phyloP scores from a whole-genome alignment of 78 protist genomes.

The Dictyostelium firmibasis region DNA sequence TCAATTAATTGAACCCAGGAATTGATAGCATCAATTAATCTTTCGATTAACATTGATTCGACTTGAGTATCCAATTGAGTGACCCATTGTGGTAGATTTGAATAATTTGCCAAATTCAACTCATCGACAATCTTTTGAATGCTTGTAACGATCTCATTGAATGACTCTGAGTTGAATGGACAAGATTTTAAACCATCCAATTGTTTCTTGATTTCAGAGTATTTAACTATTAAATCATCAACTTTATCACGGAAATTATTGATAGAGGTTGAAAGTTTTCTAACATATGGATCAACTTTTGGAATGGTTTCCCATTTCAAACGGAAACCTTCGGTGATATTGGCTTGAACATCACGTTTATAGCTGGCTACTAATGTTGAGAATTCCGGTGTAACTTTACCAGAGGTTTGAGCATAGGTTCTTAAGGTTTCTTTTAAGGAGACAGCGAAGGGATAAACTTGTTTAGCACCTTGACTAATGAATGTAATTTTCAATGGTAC shows the following conservation, averaged over 20 bases:
- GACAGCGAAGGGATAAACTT: conserved; percentile 88
- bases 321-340: conserved; percentile 83
- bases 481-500: conserved; percentile 73
- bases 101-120: conserved; percentile 77
- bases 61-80: conserved; percentile 59
- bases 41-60: conserved; percentile 62
- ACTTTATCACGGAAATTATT: conserved; percentile 79
- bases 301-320: conserved; percentile 71
- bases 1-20: conserved; percentile 82
- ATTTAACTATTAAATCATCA: conserved; percentile 39
- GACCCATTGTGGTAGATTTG: conserved; percentile 90
- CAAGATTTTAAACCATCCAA: conserved; percentile 14
- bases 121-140: conserved; percentile 90
- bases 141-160: conserved; percentile 9
- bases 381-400: conserved; percentile 28
- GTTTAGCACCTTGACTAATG: conserved; percentile 72
- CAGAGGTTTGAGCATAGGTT: conserved; percentile 79
- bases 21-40: conserved; percentile 74
- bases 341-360: conserved; percentile 71
- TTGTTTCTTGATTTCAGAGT: conserved; percentile 9
- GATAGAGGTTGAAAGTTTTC: conserved; percentile 58
- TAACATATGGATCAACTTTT: conserved; percentile 71
- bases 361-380: conserved; percentile 87
- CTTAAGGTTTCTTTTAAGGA: conserved; percentile 84
- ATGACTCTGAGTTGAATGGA: conserved; percentile 54